phyloP scores from a whole-genome alignment of 2,329 filamentous ascomycete genomes.

The Arthrobotrys entomopaga region DNA sequence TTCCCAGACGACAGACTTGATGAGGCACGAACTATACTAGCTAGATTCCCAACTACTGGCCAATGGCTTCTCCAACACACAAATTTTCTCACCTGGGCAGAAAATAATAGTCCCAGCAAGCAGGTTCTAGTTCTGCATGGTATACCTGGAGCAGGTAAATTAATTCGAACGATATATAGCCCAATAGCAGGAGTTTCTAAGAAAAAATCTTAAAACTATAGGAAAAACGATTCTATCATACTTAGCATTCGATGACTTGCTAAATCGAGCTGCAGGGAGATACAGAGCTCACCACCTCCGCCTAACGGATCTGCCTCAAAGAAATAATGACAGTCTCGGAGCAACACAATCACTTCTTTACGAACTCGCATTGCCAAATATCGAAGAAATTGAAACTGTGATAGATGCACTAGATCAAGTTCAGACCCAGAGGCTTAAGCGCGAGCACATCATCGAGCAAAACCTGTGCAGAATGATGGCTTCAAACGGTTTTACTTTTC shows the following conservation, averaged over 20 bases:
- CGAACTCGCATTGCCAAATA: too few species aligned
- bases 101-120: background rate
- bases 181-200: background rate
- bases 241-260: slow-evolving; percentile 6
- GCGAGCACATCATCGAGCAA: background rate
- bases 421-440: background rate
- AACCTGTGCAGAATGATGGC: background rate
- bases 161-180: background rate
- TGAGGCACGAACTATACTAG: background rate
- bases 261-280: background rate
- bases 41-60: background rate
- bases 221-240: slow-evolving; percentile 29
- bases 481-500: slow-evolving; percentile 1
- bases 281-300: background rate
- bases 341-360: too few species aligned
- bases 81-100: background rate
- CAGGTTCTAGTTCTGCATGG: slow-evolving; percentile 13
- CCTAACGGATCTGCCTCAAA: background rate
- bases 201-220: background rate
- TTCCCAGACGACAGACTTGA: slow-evolving; percentile 2
- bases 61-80: slow-evolving; percentile 15
- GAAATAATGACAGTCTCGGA: slow-evolving; percentile 1
- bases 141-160: slow-evolving; percentile 20
- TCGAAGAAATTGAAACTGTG: background rate
- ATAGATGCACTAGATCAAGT: slow-evolving; percentile 8